A percentile compares a stretch with the other conserved stretches of the same genome.
Evolutionary conservation across 2,329 filamentous ascomycete species (phyloP).

Genomic region (Leptographium lundbergii): DNA sequence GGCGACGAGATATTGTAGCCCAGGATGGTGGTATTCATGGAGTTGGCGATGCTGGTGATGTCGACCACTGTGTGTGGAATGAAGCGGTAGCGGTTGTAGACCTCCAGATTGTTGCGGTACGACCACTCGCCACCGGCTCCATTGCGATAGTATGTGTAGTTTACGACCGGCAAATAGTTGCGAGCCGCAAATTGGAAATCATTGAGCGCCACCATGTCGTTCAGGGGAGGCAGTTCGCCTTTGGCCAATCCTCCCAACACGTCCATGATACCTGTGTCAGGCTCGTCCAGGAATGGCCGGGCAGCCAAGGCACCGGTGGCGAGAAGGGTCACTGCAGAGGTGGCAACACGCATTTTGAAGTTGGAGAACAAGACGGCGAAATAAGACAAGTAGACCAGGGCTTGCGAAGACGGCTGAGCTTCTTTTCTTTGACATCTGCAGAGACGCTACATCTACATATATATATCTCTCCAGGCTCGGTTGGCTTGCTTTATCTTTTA

Average conservation of each 20-base stretch:
- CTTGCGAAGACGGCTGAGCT: too few species aligned
- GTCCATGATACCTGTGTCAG: slow-evolving; percentile 31
- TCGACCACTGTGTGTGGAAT: slow-evolving; percentile 37
- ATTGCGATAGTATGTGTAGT: slow-evolving; percentile 38
- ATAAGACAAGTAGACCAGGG: too few species aligned
- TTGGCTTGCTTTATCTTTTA: too few species aligned
- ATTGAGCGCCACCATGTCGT: slow-evolving; percentile 31
- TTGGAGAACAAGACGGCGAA: not conserved
- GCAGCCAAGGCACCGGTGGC: slow-evolving; percentile 27
- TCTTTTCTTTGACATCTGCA: too few species aligned
- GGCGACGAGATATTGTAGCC: not conserved
- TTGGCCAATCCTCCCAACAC: slow-evolving; percentile 16
- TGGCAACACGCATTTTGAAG: slow-evolving; percentile 21
- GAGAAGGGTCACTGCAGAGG: slow-evolving; percentile 25
- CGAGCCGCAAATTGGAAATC: slow-evolving; percentile 23
- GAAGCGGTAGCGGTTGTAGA: slow-evolving; percentile 34
- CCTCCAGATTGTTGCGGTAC: slow-evolving; percentile 44
- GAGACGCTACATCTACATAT: too few species aligned
- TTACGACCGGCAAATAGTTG: slow-evolving; percentile 63
- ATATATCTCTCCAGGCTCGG: too few species aligned
- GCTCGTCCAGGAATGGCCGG: slow-evolving; percentile 30
- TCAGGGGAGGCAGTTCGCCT: not conserved
- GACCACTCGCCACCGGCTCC: slow-evolving; percentile 42
- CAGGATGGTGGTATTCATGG: slow-evolving; percentile 28
- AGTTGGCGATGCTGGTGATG: slow-evolving; percentile 28